Conservation (phyloP, 768 basidiomycete species). For the Chalciporus chontae region DNA sequence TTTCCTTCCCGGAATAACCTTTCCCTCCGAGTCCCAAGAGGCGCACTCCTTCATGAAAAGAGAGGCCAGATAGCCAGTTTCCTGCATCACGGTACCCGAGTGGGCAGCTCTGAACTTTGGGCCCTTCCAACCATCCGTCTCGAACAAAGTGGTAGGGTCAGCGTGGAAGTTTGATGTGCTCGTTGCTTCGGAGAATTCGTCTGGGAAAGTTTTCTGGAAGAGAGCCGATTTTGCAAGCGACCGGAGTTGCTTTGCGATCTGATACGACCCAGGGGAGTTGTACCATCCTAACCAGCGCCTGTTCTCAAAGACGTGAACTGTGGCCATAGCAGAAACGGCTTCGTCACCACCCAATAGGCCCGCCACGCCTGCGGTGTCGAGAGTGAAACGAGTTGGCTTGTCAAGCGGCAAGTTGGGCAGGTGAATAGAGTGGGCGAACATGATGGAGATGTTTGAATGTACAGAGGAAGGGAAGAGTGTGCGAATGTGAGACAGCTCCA, state of each 20-base stretch:
- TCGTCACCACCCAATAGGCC: slow-evolving; percentile 33
- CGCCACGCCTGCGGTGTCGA: slow-evolving; percentile 26
- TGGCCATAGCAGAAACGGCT: slow-evolving; percentile 30
- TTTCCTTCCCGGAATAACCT: not conserved
- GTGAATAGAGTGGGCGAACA: not conserved
- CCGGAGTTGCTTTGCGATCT: slow-evolving; percentile 24
- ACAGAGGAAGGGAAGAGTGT: not conserved
- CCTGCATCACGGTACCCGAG: slow-evolving; percentile 2
- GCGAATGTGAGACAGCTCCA: not conserved
- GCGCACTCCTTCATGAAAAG: slow-evolving; percentile 1
- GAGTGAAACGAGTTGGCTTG: slow-evolving; percentile 4
- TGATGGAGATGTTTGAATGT: not conserved
- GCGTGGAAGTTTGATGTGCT: slow-evolving; percentile 5
- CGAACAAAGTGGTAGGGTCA: slow-evolving; percentile 7
- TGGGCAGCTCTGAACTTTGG: slow-evolving; percentile 10
- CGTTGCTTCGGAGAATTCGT: not conserved
- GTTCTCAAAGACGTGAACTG: slow-evolving; percentile 24
- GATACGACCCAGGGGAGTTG: slow-evolving; percentile 32
- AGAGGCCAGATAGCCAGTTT: slow-evolving; percentile 8
- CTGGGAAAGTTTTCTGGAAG: slow-evolving; percentile 9
- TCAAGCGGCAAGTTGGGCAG: not conserved
- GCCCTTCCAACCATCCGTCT: slow-evolving; percentile 5
- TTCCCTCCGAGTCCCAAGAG: not conserved
- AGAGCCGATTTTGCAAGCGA: slow-evolving; percentile 17
- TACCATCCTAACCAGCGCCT: slow-evolving; percentile 32